These are phyloP conservation scores for Boechera divaricarpa DNA, from an alignment of 345 rosid genomes.

Conservation along the genomic window DNA sequence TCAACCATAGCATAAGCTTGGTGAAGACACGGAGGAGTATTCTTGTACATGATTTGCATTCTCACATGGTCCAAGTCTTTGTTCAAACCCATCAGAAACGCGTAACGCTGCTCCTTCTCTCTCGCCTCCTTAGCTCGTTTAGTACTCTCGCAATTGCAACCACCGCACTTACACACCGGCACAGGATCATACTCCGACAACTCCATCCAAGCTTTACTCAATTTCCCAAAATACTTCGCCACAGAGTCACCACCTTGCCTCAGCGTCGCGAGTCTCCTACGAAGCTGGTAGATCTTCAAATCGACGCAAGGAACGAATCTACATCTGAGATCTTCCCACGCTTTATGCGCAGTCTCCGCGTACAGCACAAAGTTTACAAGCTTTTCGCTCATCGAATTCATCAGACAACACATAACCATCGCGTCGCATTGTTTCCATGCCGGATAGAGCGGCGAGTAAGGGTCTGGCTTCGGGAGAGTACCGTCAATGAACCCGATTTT, in stretches of 20 bases:
- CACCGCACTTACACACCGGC: slow-evolving; percentile 15
- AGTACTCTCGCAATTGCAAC: slow-evolving; percentile 14
- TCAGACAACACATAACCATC: not conserved
- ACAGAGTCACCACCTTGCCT: slow-evolving; percentile 10
- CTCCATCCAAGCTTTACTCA: slow-evolving; percentile 14
- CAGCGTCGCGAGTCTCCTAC: slow-evolving; percentile 17
- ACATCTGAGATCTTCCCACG: not conserved
- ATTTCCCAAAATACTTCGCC: not conserved
- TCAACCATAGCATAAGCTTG: not conserved
- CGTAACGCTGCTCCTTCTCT: slow-evolving; percentile 28
- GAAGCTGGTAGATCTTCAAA: slow-evolving; percentile 18
- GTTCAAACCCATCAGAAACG: slow-evolving; percentile 33
- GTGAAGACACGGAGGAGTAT: slow-evolving; percentile 13
- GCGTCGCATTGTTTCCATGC: slow-evolving; percentile 7
- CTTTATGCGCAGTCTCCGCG: not conserved
- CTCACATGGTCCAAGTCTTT: not conserved
- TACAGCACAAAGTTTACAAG: not conserved
- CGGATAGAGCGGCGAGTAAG: not conserved
- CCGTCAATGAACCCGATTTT: slow-evolving; percentile 22
- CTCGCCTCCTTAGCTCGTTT: slow-evolving; percentile 9
- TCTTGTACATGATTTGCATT: not conserved
- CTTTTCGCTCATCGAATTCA: not conserved
- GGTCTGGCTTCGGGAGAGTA: slow-evolving; percentile 1
- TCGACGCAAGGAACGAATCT: not conserved
- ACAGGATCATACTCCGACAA: slow-evolving; percentile 16